Percentiles rank a stretch among this genome's conserved stretches.
These are phyloP conservation scores for Akanthomyces lecanii DNA, from an alignment of 2,329 filamentous ascomycete species.

Conservation along the genomic window DNA sequence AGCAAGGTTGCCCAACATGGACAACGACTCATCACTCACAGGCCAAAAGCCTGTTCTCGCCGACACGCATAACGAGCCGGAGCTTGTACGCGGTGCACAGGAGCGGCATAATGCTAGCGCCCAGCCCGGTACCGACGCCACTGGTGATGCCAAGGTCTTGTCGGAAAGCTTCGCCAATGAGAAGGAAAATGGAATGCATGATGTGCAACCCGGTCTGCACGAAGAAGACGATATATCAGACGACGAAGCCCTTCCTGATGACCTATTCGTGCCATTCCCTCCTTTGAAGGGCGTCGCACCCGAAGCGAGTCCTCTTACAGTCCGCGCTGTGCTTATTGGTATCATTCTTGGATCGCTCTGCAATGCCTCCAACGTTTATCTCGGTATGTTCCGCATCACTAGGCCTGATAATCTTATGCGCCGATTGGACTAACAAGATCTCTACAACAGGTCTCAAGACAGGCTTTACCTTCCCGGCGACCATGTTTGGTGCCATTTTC, in stretches of 20 bases:
- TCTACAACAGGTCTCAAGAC: slow-evolving; percentile 42
- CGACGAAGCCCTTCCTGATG: slow-evolving; percentile 1
- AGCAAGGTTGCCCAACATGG: background rate
- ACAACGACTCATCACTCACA: slow-evolving; percentile 5
- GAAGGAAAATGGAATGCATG: background rate
- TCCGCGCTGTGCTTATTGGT: slow-evolving; percentile 52
- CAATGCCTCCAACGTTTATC: slow-evolving; percentile 59
- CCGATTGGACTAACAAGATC: background rate
- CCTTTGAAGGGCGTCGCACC: slow-evolving; percentile 37
- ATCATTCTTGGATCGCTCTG: slow-evolving; percentile 54
- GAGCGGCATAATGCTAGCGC: slow-evolving; percentile 17
- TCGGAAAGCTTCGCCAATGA: background rate
- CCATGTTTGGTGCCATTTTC: slow-evolving; percentile 52
- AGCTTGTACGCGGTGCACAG: background rate
- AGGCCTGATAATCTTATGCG: background rate
- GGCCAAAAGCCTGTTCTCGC: slow-evolving; percentile 10
- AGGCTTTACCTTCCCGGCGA: slow-evolving; percentile 46
- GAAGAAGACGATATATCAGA: slow-evolving; percentile 31
- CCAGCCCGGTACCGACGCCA: slow-evolving; percentile 15
- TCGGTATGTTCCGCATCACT: slow-evolving; percentile 37
- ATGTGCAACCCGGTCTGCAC: background rate
- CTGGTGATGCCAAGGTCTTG: background rate
- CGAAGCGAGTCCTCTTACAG: slow-evolving; percentile 47
- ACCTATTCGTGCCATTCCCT: slow-evolving; percentile 39
- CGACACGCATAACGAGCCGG: background rate